Percentiles rank a stretch among this genome's conserved stretches.
These are phyloP conservation scores for Lipomyces sp. DNA, from an alignment of 805 yeast genomes.

Conservation along the genomic window DNA sequence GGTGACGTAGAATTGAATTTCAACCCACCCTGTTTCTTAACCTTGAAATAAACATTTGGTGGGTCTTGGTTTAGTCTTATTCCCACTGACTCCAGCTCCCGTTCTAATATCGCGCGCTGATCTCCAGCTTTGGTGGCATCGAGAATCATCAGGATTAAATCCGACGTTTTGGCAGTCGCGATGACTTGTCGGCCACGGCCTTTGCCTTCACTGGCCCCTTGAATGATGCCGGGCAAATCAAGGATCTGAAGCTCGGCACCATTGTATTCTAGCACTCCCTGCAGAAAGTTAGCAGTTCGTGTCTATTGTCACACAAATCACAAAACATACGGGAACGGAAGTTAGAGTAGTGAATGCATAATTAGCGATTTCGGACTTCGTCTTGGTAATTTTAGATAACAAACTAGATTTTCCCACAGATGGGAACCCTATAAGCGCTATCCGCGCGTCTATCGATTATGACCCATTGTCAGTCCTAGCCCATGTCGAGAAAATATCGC, in stretches of 20 bases:
- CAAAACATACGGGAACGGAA: conserved; percentile 66
- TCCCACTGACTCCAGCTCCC: conserved; percentile 91
- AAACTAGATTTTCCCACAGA: conserved; percentile 96
- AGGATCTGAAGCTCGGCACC: conserved; percentile 97
- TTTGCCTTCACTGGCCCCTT: conserved; percentile 95
- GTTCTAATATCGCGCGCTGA: conserved; percentile 83
- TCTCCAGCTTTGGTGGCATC: conserved; percentile 95
- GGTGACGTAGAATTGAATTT: conserved; percentile 81
- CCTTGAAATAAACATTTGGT: conserved; percentile 79
- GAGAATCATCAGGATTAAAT: conserved; percentile 85
- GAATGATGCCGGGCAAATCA: conserved; percentile 96
- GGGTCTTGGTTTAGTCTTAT: conserved; percentile 79
- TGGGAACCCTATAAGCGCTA: conserved; percentile 93
- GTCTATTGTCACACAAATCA: neutral
- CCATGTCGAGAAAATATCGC: neutral
- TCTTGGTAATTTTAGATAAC: conserved; percentile 84
- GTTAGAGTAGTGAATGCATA: conserved; percentile 96
- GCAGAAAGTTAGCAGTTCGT: neutral
- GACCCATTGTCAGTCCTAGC: neutral
- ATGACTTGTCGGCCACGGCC: conserved; percentile 98
- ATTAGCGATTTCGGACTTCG: conserved; percentile 92
- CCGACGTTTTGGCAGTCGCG: conserved; percentile 91
- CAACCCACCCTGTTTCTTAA: conserved; percentile 90
- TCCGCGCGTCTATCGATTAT: conserved; percentile 75
- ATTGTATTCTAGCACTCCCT: conserved; percentile 87